These are phyloP conservation scores for Capronia americana DNA, from an alignment of 2,329 filamentous ascomycete genomes.

Conservation along the genomic window DNA sequence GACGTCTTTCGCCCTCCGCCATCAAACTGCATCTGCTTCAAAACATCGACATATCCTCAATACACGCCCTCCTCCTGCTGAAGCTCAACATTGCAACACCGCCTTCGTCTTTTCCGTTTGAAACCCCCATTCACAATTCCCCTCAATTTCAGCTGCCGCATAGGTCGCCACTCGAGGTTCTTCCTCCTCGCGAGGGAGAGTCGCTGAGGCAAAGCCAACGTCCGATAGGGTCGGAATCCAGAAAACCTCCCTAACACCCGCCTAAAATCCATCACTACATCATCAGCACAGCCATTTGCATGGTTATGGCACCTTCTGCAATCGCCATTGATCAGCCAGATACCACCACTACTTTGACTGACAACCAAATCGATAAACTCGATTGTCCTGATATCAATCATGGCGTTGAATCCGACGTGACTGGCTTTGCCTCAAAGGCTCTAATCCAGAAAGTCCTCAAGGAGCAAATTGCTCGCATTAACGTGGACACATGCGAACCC, in stretches of 20 bases:
- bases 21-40: slow-evolving; percentile 54
- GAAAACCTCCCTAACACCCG: slow-evolving; percentile 88
- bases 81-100: slow-evolving; percentile 36
- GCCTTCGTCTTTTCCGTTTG: slow-evolving; percentile 35
- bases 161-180: slow-evolving; percentile 97
- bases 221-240: slow-evolving; percentile 87
- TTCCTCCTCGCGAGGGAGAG: slow-evolving; percentile 99
- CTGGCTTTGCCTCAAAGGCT: slow-evolving; percentile 67
- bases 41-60: slow-evolving; percentile 55
- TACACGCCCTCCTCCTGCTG: slow-evolving; percentile 54
- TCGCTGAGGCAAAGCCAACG: slow-evolving; percentile 92
- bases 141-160: slow-evolving; percentile 93
- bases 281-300: slow-evolving; percentile 48
- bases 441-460: slow-evolving; percentile 87
- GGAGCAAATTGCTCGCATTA: slow-evolving; percentile 80
- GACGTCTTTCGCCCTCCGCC: slow-evolving; percentile 39
- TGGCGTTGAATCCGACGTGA: slow-evolving; percentile 55
- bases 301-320: slow-evolving; percentile 76
- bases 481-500: slow-evolving; percentile 85
- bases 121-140: slow-evolving; percentile 53
- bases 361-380: slow-evolving; percentile 44
- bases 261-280: slow-evolving; percentile 39
- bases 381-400: slow-evolving; percentile 49
- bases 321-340: slow-evolving; percentile 53
- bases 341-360: slow-evolving; percentile 38